These are phyloP conservation scores for Penicillium paxilli DNA, from an alignment of 495 filamentous ascomycete genomes.

Conservation along the genomic window DNA sequence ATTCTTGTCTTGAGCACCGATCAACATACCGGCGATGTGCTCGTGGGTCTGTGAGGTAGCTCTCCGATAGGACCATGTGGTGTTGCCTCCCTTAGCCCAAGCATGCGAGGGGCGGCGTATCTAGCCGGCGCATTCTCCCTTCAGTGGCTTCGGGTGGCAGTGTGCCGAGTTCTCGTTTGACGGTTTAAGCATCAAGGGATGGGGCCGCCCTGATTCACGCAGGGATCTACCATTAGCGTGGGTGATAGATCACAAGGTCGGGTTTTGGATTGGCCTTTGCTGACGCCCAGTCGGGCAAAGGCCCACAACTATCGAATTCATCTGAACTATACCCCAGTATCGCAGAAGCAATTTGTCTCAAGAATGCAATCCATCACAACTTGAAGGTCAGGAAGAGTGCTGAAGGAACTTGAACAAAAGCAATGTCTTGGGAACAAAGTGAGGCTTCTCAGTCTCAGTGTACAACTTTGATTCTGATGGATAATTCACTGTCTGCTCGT, in stretches of 20 bases:
- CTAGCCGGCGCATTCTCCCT: conserved; percentile 3
- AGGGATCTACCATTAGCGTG: conserved; percentile 5
- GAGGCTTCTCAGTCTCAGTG: background rate
- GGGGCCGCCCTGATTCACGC: background rate
- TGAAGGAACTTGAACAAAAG: too few species aligned
- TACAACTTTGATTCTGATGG: background rate
- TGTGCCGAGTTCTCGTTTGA: conserved; percentile 2
- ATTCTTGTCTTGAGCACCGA: conserved; percentile 10
- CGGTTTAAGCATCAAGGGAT: conserved; percentile 17
- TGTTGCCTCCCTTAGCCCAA: conserved; percentile 2
- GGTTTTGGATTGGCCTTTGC: background rate
- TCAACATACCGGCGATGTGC: conserved; percentile 11
- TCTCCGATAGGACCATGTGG: conserved; percentile 21
- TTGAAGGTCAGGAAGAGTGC: too few species aligned
- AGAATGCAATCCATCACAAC: background rate
- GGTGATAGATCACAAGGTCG: conserved; percentile 3
- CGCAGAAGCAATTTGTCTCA: background rate
- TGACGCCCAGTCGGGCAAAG: background rate
- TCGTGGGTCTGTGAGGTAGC: conserved; percentile 2
- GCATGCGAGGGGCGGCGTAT: conserved; percentile 14
- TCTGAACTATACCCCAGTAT: background rate
- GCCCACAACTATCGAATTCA: background rate
- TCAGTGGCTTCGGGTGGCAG: background rate
- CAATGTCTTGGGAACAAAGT: too few species aligned
- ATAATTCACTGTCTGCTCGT: conserved; percentile 9